Base-by-base conservation (phyloP, 2,329 filamentous ascomycete genomes). In the Bertia moriformis region DNA sequence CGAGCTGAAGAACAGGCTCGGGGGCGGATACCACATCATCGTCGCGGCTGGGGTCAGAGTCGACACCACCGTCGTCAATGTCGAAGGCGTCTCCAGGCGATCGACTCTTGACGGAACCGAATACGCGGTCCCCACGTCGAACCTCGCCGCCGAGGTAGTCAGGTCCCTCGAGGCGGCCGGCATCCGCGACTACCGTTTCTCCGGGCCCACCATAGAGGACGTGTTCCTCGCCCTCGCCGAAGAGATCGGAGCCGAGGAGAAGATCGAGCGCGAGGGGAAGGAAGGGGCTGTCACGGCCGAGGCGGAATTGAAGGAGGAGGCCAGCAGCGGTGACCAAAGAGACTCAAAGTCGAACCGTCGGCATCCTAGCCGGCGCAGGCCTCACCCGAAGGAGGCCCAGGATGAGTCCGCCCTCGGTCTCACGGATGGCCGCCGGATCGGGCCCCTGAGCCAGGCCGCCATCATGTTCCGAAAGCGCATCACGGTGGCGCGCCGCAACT, bases 171-270 rank as follows among this genome's bases (percentile, higher is more conserved):
- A 93, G 52, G 58, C 65, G 1, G 62, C 67, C 1, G 74, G 75
- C 0, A 68, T 93, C 30, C 66, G 67, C 14, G 82, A 93, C 42
- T 94, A 93, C 54, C 78, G 87, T 42, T 83, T 94, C 46, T 83
- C 82, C 14, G 86, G 86, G 0, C 89, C 88, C 1, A 93, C 85
- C 0, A 87, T 95, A 30, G 89, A 95, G 54, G 87, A 94, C 47
- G 87, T 94, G 0, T 95, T 95, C 56, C 61, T 95, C 18, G 79
- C 84, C 46, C 67, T 94, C 29, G 85, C 87, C 0, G 83, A 89
- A 50, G 87, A 94, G 54, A 71, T 86, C 42, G 69, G 66, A 41
- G 67, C 67, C 4, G 72, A 80, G 45, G 57, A 46, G 10, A 47
- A 38, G 4, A 41, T 18, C 24, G n/a, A 29, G 24, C 39, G 17